Conservation (phyloP, 2,329 filamentous ascomycete genomes). For the Blumeria hordei region DNA sequence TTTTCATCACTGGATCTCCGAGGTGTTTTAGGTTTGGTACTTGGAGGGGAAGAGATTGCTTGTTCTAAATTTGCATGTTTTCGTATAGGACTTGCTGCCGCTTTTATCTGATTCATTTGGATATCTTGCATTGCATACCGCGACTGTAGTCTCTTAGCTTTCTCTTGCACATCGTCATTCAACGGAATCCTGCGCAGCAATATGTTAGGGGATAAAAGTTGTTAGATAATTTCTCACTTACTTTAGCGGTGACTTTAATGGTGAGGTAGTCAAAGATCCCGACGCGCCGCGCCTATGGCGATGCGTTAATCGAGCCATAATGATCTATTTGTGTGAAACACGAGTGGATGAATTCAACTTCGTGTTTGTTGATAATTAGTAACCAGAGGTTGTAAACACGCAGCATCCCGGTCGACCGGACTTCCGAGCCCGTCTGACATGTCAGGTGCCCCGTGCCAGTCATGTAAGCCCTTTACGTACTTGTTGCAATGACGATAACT, state of each 20-base stretch:
- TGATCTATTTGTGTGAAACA: not conserved
- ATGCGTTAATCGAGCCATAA: slow-evolving; percentile 31
- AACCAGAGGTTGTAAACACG: too few species aligned
- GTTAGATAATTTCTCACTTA: slow-evolving; percentile 5
- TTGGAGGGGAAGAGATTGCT: slow-evolving; percentile 29
- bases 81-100: slow-evolving; percentile 48
- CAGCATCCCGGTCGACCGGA: too few species aligned
- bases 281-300: slow-evolving; percentile 19
- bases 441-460: too few species aligned
- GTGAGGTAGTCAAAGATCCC: slow-evolving; percentile 11
- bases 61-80: slow-evolving; percentile 35
- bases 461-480: too few species aligned
- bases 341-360: too few species aligned
- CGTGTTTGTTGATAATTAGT: too few species aligned
- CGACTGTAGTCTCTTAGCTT: slow-evolving; percentile 65
- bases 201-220: not conserved
- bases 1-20: slow-evolving; percentile 18
- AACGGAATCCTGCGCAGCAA: slow-evolving; percentile 50
- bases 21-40: slow-evolving; percentile 32
- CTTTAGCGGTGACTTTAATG: slow-evolving; percentile 17
- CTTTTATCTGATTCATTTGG: slow-evolving; percentile 79
- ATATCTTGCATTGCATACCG: slow-evolving; percentile 72
- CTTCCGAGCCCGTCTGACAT: too few species aligned
- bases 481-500: too few species aligned
- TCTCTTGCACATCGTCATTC: slow-evolving; percentile 87